Evolutionary conservation across 257 asterid genomes (phyloP).

Genomic region (Petunia axillaris): DNA sequence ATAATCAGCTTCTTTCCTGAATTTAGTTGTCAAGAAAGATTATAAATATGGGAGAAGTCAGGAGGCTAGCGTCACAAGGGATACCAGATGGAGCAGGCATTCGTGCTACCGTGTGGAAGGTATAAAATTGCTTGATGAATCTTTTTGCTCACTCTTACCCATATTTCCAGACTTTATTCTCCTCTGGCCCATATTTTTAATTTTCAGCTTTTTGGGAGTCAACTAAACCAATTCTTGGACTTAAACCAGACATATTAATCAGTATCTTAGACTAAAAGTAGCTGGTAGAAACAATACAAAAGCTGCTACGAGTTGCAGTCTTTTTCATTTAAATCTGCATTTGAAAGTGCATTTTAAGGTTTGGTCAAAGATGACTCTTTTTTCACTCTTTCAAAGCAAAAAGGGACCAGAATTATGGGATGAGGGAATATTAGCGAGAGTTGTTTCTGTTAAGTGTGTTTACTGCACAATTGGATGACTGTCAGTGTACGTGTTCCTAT

Average conservation of each 20-base stretch:
- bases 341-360: not conserved
- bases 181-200: not conserved
- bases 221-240: not conserved
- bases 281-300: not conserved
- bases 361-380: not conserved
- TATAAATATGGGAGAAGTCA: constrained; percentile 74
- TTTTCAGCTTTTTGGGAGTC: not conserved
- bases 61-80: constrained; percentile 86
- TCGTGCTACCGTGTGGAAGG: constrained; percentile 95
- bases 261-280: not conserved
- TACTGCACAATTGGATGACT: not conserved
- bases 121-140: constrained; percentile 30
- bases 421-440: not conserved
- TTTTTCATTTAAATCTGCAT: not conserved
- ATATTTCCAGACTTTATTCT: not conserved
- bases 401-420: not conserved
- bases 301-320: not conserved
- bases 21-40: constrained; percentile 77
- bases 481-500: not conserved
- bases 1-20: constrained; percentile 21
- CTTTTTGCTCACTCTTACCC: not conserved
- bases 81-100: constrained; percentile 88
- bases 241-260: not conserved
- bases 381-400: not conserved
- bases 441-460: not conserved